Percentiles rank a stretch among this genome's conserved stretches.
These are phyloP conservation scores for Orbilia blumenaviensis DNA, from an alignment of 2,329 filamentous ascomycete genomes.

Conservation along the genomic window DNA sequence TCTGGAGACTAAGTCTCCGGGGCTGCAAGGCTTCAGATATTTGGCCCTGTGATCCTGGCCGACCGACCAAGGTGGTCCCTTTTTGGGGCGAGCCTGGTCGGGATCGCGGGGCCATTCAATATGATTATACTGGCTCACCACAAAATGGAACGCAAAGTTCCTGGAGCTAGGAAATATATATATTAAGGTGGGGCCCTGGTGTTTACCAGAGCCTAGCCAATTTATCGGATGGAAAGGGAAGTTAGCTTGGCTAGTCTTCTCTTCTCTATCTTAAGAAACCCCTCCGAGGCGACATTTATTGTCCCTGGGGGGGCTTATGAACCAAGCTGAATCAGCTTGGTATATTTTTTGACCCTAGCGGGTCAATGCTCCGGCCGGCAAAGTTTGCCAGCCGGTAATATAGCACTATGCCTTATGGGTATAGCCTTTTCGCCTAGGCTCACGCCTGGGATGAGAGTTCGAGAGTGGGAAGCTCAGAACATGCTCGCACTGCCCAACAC, in stretches of 20 bases:
- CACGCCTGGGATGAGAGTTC: conserved; percentile 21
- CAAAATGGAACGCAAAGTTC: neutral
- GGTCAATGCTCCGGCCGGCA: neutral
- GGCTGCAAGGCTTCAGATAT: neutral
- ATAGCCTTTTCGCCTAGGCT: conserved; percentile 32
- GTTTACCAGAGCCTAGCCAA: neutral
- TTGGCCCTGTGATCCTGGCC: neutral
- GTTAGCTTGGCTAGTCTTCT: neutral
- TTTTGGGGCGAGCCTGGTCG: neutral
- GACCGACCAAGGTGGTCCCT: neutral
- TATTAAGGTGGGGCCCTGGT: neutral
- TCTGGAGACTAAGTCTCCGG: neutral
- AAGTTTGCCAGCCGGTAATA: neutral
- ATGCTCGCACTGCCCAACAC: conserved; percentile 19
- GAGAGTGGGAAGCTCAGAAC: conserved; percentile 41
- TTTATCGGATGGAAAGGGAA: neutral
- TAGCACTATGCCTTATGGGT: conserved; percentile 6
- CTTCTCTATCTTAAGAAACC: conserved; percentile 5
- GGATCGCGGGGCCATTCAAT: neutral
- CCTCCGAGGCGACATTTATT: neutral
- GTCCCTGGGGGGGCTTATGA: neutral
- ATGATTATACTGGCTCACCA: neutral
- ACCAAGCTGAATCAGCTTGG: neutral
- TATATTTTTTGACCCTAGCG: neutral
- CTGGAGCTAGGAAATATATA: neutral